phyloP scores from a whole-genome alignment of 2,329 filamentous ascomycete species.

The Penicillium psychrosexuale region DNA sequence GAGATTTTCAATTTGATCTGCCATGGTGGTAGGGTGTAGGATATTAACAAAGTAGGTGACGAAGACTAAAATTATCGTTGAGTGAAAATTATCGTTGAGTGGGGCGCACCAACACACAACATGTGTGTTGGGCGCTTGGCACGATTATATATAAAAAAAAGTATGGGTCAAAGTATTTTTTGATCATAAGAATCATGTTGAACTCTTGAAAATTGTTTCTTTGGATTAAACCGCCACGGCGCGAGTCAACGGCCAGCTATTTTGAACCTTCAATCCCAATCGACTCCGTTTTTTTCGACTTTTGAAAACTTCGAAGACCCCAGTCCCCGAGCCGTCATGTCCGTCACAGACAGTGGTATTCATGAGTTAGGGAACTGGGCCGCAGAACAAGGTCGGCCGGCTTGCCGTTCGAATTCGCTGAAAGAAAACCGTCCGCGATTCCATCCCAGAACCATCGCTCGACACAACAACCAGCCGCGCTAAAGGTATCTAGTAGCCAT shows the following conservation, averaged over 20 bases:
- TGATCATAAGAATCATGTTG: conserved; percentile 34
- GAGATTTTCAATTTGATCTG: too few relatives aligned
- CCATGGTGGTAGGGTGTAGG: too few relatives aligned
- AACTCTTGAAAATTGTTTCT: conserved; percentile 38
- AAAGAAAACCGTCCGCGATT: conserved; percentile 41
- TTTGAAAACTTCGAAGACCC: conserved; percentile 32
- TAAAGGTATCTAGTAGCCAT: conserved; percentile 72
- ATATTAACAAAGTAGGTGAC: too few relatives aligned
- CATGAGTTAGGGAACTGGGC: conserved; percentile 30
- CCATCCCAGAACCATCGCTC: conserved; percentile 39
- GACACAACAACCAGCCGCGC: conserved; percentile 42
- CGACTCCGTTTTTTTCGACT: conserved; percentile 40
- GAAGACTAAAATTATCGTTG: too few relatives aligned
- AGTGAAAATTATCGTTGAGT: too few relatives aligned
- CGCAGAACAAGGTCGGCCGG: conserved; percentile 40
- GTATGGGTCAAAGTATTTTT: conserved; percentile 21
- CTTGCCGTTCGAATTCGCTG: conserved; percentile 41
- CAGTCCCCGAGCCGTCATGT: conserved; percentile 31
- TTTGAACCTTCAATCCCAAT: conserved; percentile 42
- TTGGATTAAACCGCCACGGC: conserved; percentile 45
- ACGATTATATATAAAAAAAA: conserved; percentile 9
- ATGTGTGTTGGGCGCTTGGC: too few relatives aligned
- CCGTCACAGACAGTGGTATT: conserved; percentile 39
- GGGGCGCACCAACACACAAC: too few relatives aligned
- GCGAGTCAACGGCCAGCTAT: conserved; percentile 42